Conservation (phyloP, 1,284 basidiomycete species). For the Melampsora americana region DNA sequence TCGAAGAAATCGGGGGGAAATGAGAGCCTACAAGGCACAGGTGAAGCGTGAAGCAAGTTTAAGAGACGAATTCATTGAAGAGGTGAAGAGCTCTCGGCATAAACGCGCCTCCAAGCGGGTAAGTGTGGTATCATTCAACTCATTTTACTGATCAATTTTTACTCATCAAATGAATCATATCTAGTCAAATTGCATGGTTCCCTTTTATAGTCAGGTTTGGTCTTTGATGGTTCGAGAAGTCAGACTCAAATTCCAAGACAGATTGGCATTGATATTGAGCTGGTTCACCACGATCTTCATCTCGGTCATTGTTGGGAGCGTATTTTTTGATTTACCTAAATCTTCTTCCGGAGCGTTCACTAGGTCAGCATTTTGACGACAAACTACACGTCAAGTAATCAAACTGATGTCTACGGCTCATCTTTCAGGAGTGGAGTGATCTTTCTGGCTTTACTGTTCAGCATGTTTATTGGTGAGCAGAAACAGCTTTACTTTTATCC, state of each 20-base stretch:
- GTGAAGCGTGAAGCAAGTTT: neutral
- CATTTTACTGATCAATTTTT: no score
- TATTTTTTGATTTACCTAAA: conserved; percentile 49
- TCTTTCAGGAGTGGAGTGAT: conserved; percentile 69
- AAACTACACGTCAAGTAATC: conserved; percentile 61
- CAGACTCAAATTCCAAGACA: conserved; percentile 71
- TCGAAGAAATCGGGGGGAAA: conserved; percentile 59
- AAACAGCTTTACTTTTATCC: neutral
- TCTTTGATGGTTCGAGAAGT: conserved; percentile 37
- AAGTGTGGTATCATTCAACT: no score
- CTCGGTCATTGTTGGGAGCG: conserved; percentile 50
- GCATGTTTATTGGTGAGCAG: conserved; percentile 39
- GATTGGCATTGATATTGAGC: conserved; percentile 65
- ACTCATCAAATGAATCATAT: no score
- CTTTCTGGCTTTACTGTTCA: conserved; percentile 58
- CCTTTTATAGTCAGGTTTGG: conserved; percentile 68
- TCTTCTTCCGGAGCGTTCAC: conserved; percentile 51
- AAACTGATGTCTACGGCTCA: neutral
- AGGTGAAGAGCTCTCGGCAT: neutral
- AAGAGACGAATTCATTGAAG: neutral
- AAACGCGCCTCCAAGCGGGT: neutral
- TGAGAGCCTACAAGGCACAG: conserved; percentile 65
- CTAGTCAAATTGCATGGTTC: conserved; percentile 47
- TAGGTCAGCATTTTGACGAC: conserved; percentile 62
- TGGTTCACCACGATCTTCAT: conserved; percentile 49